A percentile compares a stretch with the other conserved stretches of the same genome.
phyloP scores from a whole-genome alignment of 768 basidiomycete species.

The Kwoniella heveanensis region DNA sequence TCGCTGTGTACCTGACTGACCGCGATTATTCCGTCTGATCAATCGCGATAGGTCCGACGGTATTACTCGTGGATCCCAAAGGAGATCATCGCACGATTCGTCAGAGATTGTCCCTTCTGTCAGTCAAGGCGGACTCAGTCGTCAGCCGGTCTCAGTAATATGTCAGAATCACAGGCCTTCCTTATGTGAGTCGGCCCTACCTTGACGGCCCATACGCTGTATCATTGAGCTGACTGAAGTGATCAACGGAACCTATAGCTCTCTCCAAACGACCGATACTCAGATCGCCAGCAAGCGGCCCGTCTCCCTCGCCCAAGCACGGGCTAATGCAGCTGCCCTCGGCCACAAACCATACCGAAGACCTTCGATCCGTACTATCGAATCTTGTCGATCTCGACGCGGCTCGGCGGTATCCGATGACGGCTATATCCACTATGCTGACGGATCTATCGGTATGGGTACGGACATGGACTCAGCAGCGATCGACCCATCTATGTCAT shows the following conservation, averaged over 20 bases:
- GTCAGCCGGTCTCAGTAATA: slow-evolving; percentile 15
- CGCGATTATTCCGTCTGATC: too few relatives aligned
- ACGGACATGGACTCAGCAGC: neutral
- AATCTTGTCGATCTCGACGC: slow-evolving; percentile 22
- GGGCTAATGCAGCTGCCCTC: slow-evolving; percentile 15
- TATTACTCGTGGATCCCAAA: slow-evolving; percentile 84
- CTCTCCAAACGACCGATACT: slow-evolving; percentile 26
- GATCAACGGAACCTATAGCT: slow-evolving; percentile 8
- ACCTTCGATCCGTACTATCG: slow-evolving; percentile 20
- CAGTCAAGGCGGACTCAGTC: slow-evolving; percentile 58
- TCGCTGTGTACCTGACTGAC: neutral
- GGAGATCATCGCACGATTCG: slow-evolving; percentile 75
- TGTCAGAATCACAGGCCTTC: slow-evolving; percentile 34
- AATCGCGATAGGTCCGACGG: slow-evolving; percentile 62
- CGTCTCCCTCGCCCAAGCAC: slow-evolving; percentile 24
- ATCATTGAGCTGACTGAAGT: neutral
- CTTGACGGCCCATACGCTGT: neutral
- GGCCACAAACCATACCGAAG: slow-evolving; percentile 23
- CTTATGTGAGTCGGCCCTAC: slow-evolving; percentile 24
- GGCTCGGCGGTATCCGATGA: slow-evolving; percentile 24
- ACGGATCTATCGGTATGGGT: neutral
- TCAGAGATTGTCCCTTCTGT: slow-evolving; percentile 78
- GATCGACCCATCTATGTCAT: slow-evolving; percentile 3
- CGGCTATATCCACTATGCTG: slow-evolving; percentile 21
- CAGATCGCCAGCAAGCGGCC: slow-evolving; percentile 20